Percentiles rank a stretch among this genome's conserved stretches.
Evolutionary conservation across 192 early-diverging fungal genomes (phyloP).

Genomic region (Podila horticola): DNA sequence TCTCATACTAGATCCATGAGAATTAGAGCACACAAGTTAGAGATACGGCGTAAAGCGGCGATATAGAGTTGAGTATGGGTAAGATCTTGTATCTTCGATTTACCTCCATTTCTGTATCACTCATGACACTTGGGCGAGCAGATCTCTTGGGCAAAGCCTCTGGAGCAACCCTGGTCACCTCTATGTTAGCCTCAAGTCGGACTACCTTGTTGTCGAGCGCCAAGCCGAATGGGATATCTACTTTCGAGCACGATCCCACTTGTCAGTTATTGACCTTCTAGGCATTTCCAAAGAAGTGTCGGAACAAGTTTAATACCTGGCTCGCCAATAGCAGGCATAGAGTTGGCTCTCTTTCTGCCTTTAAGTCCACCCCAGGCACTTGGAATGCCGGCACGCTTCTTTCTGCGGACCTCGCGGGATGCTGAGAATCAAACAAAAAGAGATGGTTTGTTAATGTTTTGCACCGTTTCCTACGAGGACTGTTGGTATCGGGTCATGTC

Average conservation of each 20-base stretch:
- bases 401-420: slow-evolving; percentile 19
- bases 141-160: slow-evolving; percentile 14
- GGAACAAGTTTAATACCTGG: slow-evolving; percentile 18
- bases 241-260: not conserved
- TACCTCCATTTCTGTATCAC: slow-evolving; percentile 73
- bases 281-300: not conserved
- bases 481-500: not conserved
- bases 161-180: slow-evolving; percentile 7
- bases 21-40: not conserved
- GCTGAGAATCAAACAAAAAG: not conserved
- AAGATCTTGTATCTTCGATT: not conserved
- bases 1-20: slow-evolving; percentile 28
- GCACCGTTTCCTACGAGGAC: not conserved
- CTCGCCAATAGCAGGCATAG: slow-evolving; percentile 39
- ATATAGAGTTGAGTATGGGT: not conserved
- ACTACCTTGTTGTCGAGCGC: not conserved
- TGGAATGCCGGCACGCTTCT: slow-evolving; percentile 40
- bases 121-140: slow-evolving; percentile 53
- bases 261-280: not conserved
- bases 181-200: slow-evolving; percentile 18
- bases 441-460: not conserved
- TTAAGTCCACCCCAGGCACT: slow-evolving; percentile 30
- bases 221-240: not conserved
- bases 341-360: slow-evolving; percentile 48
- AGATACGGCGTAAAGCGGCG: not conserved